Conservation (phyloP, 2,329 filamentous ascomycete species). For the Lojkania enalia region DNA sequence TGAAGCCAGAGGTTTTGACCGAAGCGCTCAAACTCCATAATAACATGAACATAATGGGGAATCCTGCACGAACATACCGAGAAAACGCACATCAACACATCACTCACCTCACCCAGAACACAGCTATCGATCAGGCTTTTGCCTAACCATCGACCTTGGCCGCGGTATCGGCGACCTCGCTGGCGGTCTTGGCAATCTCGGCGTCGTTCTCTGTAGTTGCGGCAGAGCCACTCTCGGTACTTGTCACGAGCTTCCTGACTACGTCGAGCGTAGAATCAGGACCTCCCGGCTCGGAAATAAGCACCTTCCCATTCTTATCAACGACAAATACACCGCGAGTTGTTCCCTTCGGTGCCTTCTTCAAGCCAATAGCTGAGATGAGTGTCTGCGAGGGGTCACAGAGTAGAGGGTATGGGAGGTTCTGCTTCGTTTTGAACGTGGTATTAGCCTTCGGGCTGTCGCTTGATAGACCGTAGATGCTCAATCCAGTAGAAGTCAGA, state of each 20-base stretch:
- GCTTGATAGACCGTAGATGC: conserved; percentile 86
- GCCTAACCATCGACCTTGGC: conserved; percentile 37
- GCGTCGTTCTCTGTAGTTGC: conserved; percentile 38
- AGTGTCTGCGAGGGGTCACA: conserved; percentile 77
- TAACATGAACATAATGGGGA: no score
- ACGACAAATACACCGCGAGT: conserved; percentile 86
- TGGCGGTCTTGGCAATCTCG: conserved; percentile 44
- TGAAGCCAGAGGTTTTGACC: not conserved
- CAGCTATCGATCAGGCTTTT: not conserved
- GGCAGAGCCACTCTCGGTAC: conserved; percentile 24
- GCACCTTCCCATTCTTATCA: conserved; percentile 77
- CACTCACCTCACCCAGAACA: not conserved
- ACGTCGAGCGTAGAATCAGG: conserved; percentile 77
- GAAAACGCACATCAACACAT: no score
- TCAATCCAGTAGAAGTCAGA: conserved; percentile 76
- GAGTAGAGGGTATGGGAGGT: conserved; percentile 82
- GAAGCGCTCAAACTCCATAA: not conserved
- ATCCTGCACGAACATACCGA: not conserved
- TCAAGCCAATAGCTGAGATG: conserved; percentile 85
- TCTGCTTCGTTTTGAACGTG: conserved; percentile 89
- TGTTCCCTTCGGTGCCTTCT: conserved; percentile 80
- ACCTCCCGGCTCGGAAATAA: conserved; percentile 73
- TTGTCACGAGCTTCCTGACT: conserved; percentile 67
- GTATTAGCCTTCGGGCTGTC: conserved; percentile 92
- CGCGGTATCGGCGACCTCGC: conserved; percentile 53